Evolutionary conservation across 2,329 filamentous ascomycete species (phyloP).

Genomic region (Myrmaecium sp.): DNA sequence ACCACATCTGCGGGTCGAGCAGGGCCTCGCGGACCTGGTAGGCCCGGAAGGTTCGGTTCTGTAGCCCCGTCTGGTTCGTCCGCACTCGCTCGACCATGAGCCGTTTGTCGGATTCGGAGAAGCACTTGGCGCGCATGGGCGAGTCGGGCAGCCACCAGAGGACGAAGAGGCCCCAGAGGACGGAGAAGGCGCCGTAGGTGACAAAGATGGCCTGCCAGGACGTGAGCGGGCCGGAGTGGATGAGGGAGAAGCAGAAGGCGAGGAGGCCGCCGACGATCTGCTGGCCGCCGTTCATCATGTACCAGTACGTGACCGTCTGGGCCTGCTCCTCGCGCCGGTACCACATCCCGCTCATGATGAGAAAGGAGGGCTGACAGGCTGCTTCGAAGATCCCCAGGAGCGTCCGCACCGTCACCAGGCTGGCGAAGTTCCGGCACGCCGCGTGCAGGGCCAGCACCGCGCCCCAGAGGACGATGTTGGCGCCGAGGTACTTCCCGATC

Average conservation of each 20-base stretch:
- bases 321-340: conserved; percentile 30
- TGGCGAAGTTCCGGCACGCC: conserved; percentile 10
- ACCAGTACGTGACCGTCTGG: conserved; percentile 51
- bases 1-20: conserved; percentile 29
- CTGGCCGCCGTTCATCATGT: conserved; percentile 59
- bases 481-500: conserved; percentile 29
- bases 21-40: conserved; percentile 38
- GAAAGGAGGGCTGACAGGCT: conserved; percentile 9
- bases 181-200: conserved; percentile 43
- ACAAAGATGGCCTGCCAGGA: conserved; percentile 57
- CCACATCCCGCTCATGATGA: conserved; percentile 14
- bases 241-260: conserved; percentile 33
- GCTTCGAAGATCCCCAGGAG: conserved; percentile 14
- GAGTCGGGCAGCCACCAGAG: conserved; percentile 49
- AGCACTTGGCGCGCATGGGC: conserved; percentile 56
- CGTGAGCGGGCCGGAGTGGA: conserved; percentile 33
- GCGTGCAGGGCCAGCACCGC: conserved; percentile 22
- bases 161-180: conserved; percentile 49
- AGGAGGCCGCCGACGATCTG: conserved; percentile 57
- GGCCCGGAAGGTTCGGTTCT: conserved; percentile 31
- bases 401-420: conserved; percentile 11
- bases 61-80: conserved; percentile 27
- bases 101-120: conserved; percentile 46
- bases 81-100: conserved; percentile 33
- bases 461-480: conserved; percentile 36